Base-by-base conservation (phyloP, 2,329 filamentous ascomycete genomes). In the Epichloe elymi region DNA sequence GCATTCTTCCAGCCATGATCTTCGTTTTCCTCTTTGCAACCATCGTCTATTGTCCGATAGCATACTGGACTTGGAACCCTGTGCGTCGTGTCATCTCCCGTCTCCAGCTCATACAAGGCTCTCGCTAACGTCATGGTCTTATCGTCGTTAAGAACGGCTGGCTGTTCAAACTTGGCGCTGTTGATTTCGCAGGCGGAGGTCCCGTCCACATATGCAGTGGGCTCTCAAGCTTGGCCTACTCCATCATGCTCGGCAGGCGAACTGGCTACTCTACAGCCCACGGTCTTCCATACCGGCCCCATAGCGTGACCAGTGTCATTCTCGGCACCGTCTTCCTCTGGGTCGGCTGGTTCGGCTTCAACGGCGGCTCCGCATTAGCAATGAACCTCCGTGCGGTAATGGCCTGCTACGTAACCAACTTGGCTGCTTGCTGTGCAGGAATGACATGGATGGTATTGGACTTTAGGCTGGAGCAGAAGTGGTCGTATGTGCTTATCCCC, bases 301-400 rank as follows among this genome's bases (percentile, higher is more conserved):
- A 88, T 67, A 88, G 86, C 61, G 82, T 86, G 43, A 86, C 83
- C 52, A 74, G 86, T 58, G 81, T 88, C 56, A 80, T 87, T 46
- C 73, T 88, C 45, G 85, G 85, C 20, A 87, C 85, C 4, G 77
- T 83, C 26, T 78, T 85, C 67, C 76, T 95, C 47, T 96, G 90
- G 90, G 86, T 95, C 44, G 89, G 90, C 53, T 96, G 89, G 90
- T 93, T 95, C 65, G 90, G 90, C 46, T 96, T 96, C 79, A 96
- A 95, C 68, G 89, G 87, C 50, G 90, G 90, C 55, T 79, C 85
- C 3, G 90, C 88, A 2, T 75, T 94, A 42, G 77, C 79, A 53
- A 86, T 88, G 56, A 95, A 93, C 71, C 72, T 95, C 59, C 86
- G 90, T 54, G 86, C 90, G 50, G 75, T 95, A 65, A 91, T 95